Conservation (phyloP, 768 basidiomycete species). For the Rubroboletus pulcherrimus region DNA sequence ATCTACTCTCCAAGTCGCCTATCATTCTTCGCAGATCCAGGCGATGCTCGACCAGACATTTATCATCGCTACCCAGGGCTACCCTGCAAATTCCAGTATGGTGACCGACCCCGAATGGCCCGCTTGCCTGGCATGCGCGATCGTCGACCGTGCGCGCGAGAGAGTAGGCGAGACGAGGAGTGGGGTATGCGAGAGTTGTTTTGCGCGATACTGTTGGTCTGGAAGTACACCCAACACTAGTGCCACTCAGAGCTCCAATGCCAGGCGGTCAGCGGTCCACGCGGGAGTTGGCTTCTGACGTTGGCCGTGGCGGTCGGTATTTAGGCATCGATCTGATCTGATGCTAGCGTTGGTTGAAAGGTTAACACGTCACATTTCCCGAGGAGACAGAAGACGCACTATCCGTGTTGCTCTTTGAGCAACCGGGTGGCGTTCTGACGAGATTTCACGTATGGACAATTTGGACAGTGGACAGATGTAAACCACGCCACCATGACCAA, state of each 20-base stretch:
- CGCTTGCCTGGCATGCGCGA: conserved; percentile 48
- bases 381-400: conserved; percentile 7
- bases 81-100: conserved; percentile 22
- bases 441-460: conserved; percentile 2
- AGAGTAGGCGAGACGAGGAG: conserved; percentile 23
- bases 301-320: conserved; percentile 11
- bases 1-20: conserved; percentile 37
- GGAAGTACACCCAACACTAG: conserved; percentile 1
- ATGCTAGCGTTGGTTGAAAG: not conserved
- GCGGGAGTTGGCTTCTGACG: conserved; percentile 1
- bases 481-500: conserved; percentile 14
- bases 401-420: not conserved
- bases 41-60: conserved; percentile 47
- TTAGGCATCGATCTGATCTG: conserved; percentile 16
- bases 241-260: not conserved
- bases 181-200: conserved; percentile 31
- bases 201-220: conserved; percentile 32
- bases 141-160: conserved; percentile 44
- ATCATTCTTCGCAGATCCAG: conserved; percentile 35
- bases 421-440: conserved; percentile 14
- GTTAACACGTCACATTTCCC: conserved; percentile 6
- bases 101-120: conserved; percentile 42
- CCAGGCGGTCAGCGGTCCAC: not conserved
- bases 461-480: conserved; percentile 7
- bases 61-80: conserved; percentile 42